A percentile compares a stretch with the other conserved stretches of the same genome.
phyloP scores from a whole-genome alignment of 202 grass and related monocot species.

The Saccharum hybrid region DNA sequence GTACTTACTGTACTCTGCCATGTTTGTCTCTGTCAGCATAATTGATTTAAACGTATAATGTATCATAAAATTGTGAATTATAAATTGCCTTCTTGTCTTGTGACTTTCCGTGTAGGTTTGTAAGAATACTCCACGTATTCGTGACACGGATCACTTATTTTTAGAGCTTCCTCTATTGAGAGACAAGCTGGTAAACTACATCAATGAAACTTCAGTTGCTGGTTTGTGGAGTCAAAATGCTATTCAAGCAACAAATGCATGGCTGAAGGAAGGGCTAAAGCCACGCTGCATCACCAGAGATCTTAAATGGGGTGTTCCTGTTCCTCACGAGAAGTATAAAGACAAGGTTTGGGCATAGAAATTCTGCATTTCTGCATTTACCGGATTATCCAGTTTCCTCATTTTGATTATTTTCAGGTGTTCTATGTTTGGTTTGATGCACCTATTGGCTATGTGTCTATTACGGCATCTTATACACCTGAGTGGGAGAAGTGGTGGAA shows the following conservation, averaged over 20 bases:
- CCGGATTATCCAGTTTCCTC: constrained; percentile 28
- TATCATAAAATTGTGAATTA: neutral
- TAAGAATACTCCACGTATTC: constrained; percentile 71
- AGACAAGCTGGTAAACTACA: constrained; percentile 83
- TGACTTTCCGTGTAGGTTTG: constrained; percentile 63
- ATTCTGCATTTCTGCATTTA: constrained; percentile 42
- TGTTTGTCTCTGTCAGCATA: constrained; percentile 3
- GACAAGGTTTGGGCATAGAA: constrained; percentile 73
- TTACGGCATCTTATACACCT: constrained; percentile 90
- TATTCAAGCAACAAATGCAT: constrained; percentile 96
- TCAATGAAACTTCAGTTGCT: constrained; percentile 80
- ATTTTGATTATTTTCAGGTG: constrained; percentile 62
- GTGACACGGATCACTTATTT: constrained; percentile 97
- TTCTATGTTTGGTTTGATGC: constrained; percentile 99
- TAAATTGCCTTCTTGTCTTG: constrained; percentile 7
- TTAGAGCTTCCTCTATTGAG: constrained; percentile 85
- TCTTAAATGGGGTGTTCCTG: constrained; percentile 98
- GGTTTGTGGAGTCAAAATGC: constrained; percentile 97
- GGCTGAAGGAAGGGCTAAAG: constrained; percentile 97
- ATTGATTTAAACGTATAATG: constrained; percentile 10
- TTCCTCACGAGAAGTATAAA: constrained; percentile 95
- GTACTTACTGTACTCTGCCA: neutral
- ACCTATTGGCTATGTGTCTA: constrained; percentile 95
- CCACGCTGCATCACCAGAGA: constrained; percentile 94
- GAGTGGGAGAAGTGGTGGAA: constrained; percentile 99